Percentiles rank a stretch among this genome's conserved stretches.
Conservation (phyloP, 2,329 filamentous ascomycete genomes). For the Tolypocladium cylindrosporum region DNA sequence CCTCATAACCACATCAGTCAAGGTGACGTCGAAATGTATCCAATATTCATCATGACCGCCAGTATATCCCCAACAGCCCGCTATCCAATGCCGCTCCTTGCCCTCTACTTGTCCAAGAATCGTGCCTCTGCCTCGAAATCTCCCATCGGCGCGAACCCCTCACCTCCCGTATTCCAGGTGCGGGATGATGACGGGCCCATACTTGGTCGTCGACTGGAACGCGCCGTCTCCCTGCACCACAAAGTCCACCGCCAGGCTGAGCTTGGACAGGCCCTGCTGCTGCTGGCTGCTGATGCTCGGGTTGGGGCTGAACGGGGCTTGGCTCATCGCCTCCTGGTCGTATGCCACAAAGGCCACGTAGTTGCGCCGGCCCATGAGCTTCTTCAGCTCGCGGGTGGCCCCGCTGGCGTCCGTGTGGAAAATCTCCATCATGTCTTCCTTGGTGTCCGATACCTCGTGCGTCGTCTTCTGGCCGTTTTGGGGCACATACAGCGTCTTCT, state of each 20-base stretch:
- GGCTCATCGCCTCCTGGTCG: conserved; percentile 65
- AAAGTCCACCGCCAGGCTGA: conserved; percentile 91
- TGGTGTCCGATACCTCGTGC: conserved; percentile 75
- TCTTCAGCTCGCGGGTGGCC: conserved; percentile 70
- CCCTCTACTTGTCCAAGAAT: neutral
- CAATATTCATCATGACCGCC: neutral
- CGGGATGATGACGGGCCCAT: conserved; percentile 91
- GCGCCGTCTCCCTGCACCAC: conserved; percentile 88
- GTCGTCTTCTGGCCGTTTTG: conserved; percentile 71
- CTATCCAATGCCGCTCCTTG: neutral
- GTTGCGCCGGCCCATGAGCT: conserved; percentile 87
- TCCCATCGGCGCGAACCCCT: neutral
- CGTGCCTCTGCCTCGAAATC: neutral
- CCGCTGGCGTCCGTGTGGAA: conserved; percentile 91
- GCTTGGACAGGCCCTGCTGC: conserved; percentile 43
- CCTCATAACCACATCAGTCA: neutral
- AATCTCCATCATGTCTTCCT: conserved; percentile 99
- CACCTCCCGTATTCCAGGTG: conserved; percentile 61
- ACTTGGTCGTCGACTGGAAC: conserved; percentile 80
- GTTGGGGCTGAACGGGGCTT: conserved; percentile 26
- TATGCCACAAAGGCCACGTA: conserved; percentile 92
- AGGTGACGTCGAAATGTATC: neutral
- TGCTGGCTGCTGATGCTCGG: conserved; percentile 24
- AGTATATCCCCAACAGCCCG: neutral
- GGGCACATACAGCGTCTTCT: conserved; percentile 84